Evolutionary conservation across 371 early-diverging fungal species (phyloP).

Genomic region (Umbelopsis sp.): DNA sequence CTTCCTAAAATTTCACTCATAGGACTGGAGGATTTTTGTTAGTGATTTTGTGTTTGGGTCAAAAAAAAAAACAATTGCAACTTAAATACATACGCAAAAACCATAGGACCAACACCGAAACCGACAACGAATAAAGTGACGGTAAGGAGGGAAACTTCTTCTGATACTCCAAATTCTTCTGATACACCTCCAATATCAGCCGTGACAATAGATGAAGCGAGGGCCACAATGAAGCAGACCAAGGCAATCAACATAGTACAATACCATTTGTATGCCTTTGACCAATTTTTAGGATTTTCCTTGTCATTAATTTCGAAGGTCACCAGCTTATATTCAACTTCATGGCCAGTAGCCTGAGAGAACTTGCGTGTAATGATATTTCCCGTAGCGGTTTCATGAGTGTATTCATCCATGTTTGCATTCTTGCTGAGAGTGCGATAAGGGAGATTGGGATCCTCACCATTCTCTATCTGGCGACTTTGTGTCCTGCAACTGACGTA

Average conservation of each 20-base stretch:
- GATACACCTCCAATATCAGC: background rate
- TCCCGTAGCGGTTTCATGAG: conserved; percentile 4
- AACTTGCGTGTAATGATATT: background rate
- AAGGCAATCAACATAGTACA: conserved; percentile 13
- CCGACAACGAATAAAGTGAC: conserved; percentile 7
- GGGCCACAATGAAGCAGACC: conserved; percentile 3
- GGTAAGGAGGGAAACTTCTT: background rate
- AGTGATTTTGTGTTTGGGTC: background rate
- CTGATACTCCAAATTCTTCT: background rate
- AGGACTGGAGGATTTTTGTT: background rate
- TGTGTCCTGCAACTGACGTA: background rate
- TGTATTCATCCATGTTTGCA: background rate
- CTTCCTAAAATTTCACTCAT: conserved; percentile 15
- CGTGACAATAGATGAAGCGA: conserved; percentile 8
- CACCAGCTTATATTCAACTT: conserved; percentile 11
- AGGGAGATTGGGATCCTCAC: conserved; percentile 4
- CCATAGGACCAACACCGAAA: conserved; percentile 9
- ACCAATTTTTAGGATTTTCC: conserved; percentile 14
- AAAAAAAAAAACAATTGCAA: background rate
- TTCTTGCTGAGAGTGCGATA: conserved; percentile 4
- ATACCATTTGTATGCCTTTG: conserved; percentile 12
- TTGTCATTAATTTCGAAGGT: conserved; percentile 11
- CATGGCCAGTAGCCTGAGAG: conserved; percentile 12
- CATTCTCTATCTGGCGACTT: background rate
- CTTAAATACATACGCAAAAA: background rate